A percentile compares a stretch with the other conserved stretches of the same genome.
Conservation (phyloP, 2,329 filamentous ascomycete genomes). For the Purpureocillium takamizusanense region DNA sequence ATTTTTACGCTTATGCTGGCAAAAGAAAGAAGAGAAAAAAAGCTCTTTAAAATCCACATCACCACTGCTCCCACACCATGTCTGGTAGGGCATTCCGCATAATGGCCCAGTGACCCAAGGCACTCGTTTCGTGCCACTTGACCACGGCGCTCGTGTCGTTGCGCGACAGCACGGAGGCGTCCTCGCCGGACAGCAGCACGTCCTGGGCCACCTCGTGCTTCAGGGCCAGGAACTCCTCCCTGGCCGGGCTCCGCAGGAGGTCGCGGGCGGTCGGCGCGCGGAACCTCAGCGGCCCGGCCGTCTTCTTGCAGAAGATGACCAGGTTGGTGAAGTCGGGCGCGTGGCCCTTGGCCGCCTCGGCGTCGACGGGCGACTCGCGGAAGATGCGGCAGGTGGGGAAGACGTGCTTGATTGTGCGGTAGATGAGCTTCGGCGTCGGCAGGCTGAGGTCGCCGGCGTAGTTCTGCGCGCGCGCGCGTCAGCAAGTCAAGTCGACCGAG, state of each 20-base stretch:
- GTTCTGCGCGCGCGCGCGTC: conserved; percentile 48
- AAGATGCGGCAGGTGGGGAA: conserved; percentile 91
- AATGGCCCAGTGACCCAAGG: conserved; percentile 79
- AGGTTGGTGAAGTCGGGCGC: conserved; percentile 83
- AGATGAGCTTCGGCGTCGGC: conserved; percentile 66
- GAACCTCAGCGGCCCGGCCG: conserved; percentile 47
- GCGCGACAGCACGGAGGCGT: conserved; percentile 45
- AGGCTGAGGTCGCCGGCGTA: conserved; percentile 84
- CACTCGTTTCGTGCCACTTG: conserved; percentile 66
- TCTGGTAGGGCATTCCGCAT: conserved; percentile 79
- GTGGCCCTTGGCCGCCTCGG: conserved; percentile 34
- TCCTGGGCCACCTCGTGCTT: conserved; percentile 55
- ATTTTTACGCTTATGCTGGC: neutral
- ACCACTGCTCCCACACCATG: conserved; percentile 84
- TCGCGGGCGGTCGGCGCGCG: conserved; percentile 56
- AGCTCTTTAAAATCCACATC: neutral
- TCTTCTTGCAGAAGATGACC: conserved; percentile 85
- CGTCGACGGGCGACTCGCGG: conserved; percentile 59
- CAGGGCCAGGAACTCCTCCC: conserved; percentile 63
- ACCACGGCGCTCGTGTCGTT: conserved; percentile 60
- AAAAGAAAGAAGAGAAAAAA: neutral
- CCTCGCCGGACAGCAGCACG: conserved; percentile 35
- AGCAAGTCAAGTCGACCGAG: too few species aligned
- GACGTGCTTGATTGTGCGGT: conserved; percentile 71
- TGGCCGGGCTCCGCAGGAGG: conserved; percentile 60